phyloP scores from a whole-genome alignment of 352 stramenopile genomes.

The Phytophthora vignae region DNA sequence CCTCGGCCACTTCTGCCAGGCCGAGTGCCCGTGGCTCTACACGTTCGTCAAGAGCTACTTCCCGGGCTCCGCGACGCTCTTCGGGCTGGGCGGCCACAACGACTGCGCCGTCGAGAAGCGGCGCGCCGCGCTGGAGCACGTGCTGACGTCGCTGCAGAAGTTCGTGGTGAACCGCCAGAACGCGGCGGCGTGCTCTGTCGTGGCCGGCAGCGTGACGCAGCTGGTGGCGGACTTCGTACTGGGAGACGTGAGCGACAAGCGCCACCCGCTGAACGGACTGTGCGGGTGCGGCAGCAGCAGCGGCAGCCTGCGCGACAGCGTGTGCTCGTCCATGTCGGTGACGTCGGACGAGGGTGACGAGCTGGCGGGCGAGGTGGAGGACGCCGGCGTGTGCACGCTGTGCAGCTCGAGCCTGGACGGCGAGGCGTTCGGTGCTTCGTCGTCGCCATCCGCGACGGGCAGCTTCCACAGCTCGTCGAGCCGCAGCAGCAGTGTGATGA shows the following conservation, averaged over 20 bases:
- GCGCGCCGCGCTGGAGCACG: constrained; percentile 34
- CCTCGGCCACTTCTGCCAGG: constrained; percentile 48
- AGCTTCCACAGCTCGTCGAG: constrained; percentile 18
- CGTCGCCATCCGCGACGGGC: constrained; percentile 1
- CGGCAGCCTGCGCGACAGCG: constrained; percentile 12
- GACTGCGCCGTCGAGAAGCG: constrained; percentile 35
- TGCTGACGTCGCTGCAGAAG: constrained; percentile 44
- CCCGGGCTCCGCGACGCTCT: constrained; percentile 34
- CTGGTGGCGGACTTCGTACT: constrained; percentile 42
- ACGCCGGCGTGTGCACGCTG: constrained; percentile 25
- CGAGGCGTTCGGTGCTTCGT: constrained; percentile 15
- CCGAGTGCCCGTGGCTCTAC: constrained; percentile 49
- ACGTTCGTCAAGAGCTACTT: constrained; percentile 54
- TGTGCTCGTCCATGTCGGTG: constrained; percentile 17
- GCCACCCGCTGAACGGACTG: constrained; percentile 35
- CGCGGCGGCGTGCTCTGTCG: constrained; percentile 39
- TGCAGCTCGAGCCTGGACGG: constrained; percentile 27
- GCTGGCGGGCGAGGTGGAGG: constrained; percentile 12
- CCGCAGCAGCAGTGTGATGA: constrained; percentile 23
- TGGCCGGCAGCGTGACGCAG: constrained; percentile 29
- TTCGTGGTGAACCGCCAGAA: constrained; percentile 46
- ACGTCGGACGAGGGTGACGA: constrained; percentile 32
- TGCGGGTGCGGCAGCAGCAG: constrained; percentile 10
- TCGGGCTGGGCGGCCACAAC: constrained; percentile 31
- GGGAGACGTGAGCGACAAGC: constrained; percentile 35